phyloP scores from a whole-genome alignment of 139 green algal species.

The Trebouxia sp. region DNA sequence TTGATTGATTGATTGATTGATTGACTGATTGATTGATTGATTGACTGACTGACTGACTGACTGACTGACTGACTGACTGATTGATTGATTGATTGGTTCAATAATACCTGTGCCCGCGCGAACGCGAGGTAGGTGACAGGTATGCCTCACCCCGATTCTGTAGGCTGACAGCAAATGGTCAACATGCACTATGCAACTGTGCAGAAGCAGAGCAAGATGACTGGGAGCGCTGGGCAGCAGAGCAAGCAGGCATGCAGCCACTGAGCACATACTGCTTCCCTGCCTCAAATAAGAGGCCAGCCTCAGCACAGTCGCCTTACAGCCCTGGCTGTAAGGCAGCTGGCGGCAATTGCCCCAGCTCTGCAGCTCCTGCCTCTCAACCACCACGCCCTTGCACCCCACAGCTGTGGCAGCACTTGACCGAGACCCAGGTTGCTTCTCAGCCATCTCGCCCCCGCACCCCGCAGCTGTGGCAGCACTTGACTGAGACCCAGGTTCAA shows the following conservation, averaged over 20 bases:
- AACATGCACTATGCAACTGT: neutral
- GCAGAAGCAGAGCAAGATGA: neutral
- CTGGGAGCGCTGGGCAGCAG: constrained; percentile 8
- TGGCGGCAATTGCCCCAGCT: neutral
- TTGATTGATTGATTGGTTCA: too few species aligned
- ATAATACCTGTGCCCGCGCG: too few species aligned
- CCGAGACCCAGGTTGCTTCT: neutral
- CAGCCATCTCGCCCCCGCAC: neutral
- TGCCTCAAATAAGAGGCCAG: neutral
- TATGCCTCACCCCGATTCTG: too few species aligned
- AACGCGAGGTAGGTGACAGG: too few species aligned
- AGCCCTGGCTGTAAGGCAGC: neutral
- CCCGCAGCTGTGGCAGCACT: neutral
- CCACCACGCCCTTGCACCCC: neutral
- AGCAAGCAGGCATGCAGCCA: constrained; percentile 2
- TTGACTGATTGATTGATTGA: too few species aligned
- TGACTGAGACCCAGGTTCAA: constrained; percentile 8
- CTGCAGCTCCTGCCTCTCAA: neutral
- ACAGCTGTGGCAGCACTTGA: neutral
- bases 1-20: too few species aligned
- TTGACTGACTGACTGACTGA: too few species aligned
- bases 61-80: too few species aligned
- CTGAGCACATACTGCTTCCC: constrained; percentile 2
- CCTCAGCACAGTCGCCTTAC: constrained; percentile 11
- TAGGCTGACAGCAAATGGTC: too few species aligned